These are phyloP conservation scores for Termitomyces sp. DNA, from an alignment of 768 basidiomycete species.

Conservation along the genomic window DNA sequence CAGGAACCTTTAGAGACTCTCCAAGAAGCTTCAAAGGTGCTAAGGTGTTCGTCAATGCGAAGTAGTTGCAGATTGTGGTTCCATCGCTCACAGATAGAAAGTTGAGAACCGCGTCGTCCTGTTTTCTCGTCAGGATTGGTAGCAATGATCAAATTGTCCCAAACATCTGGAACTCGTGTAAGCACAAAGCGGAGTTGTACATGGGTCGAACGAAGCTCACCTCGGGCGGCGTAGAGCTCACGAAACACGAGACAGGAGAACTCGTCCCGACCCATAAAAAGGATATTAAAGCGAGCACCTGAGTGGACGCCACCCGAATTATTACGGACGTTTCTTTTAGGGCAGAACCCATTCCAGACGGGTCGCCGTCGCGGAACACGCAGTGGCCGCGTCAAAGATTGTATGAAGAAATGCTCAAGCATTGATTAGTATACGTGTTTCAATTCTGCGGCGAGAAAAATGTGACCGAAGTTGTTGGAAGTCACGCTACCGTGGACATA, in stretches of 20 bases:
- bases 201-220: constrained; percentile 28
- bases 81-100: constrained; percentile 50
- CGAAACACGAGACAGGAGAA: constrained; percentile 77
- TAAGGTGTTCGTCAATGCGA: constrained; percentile 23
- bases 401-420: neutral
- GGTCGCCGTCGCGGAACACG: neutral
- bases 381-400: neutral
- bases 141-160: constrained; percentile 61
- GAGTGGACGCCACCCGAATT: neutral
- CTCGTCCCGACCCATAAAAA: constrained; percentile 86
- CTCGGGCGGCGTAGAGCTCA: constrained; percentile 56
- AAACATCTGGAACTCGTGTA: constrained; percentile 56
- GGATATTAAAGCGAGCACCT: constrained; percentile 51
- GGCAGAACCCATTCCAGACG: neutral
- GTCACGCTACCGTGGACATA: neutral
- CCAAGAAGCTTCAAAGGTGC: constrained; percentile 69
- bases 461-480: neutral
- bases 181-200: neutral
- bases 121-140: constrained; percentile 66
- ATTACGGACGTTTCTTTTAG: neutral
- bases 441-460: neutral
- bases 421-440: neutral
- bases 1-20: constrained; percentile 44
- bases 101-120: constrained; percentile 54
- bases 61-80: neutral